Conservation (phyloP, 129 eudicot genomes). For the Pittosporum tobira region DNA sequence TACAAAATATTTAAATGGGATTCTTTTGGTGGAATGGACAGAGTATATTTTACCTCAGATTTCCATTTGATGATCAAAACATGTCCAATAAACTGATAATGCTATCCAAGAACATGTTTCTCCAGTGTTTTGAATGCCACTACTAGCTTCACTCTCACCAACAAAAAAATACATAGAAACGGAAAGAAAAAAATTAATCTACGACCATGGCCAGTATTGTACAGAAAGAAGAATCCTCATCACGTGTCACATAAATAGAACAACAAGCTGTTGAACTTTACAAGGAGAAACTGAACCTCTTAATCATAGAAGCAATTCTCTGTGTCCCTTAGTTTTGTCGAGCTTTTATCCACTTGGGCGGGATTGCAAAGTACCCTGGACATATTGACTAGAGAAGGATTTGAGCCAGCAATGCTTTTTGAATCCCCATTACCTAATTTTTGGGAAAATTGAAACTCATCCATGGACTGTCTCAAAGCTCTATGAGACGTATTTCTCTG, state of each 20-base stretch:
- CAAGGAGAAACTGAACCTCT: constrained; percentile 19
- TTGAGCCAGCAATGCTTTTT: constrained; percentile 36
- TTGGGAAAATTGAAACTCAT: constrained; percentile 65
- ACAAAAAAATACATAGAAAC: constrained; percentile 16
- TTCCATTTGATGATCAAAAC: no score
- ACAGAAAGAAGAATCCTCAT: constrained; percentile 25
- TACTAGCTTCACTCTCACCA: constrained; percentile 9
- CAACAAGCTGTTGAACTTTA: constrained; percentile 74
- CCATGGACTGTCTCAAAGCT: constrained; percentile 76
- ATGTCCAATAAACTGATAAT: no score
- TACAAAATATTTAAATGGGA: no score
- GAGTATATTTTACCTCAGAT: no score
- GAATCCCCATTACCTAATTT: constrained; percentile 40
- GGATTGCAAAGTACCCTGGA: constrained; percentile 35
- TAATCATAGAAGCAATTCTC: constrained; percentile 29
- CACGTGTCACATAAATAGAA: constrained; percentile 11
- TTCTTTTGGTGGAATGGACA: no score
- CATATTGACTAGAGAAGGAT: constrained; percentile 38
- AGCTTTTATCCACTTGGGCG: constrained; percentile 43
- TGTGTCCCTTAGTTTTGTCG: constrained; percentile 24
- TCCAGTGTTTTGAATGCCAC: neutral
- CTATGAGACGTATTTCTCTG: constrained; percentile 56
- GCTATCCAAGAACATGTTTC: neutral
- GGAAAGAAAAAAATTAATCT: constrained; percentile 7
- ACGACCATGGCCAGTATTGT: constrained; percentile 26